Percentiles rank a stretch among this genome's conserved stretches.
phyloP scores from a whole-genome alignment of 75 land plant species.

The Larix kaempferi region DNA sequence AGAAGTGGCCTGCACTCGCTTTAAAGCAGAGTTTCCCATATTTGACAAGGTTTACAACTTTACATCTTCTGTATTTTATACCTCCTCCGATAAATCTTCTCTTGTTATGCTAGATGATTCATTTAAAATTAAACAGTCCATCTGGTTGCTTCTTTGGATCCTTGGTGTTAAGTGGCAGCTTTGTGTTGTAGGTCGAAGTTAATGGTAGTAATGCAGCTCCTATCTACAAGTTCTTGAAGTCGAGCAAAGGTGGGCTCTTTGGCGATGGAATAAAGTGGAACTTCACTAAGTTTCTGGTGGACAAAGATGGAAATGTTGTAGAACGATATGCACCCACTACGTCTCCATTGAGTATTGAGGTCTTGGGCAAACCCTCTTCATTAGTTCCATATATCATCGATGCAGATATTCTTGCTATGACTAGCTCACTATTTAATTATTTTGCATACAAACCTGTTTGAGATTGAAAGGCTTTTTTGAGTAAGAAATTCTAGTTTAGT shows the following conservation, averaged over 20 bases:
- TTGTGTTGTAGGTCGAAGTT: slow-evolving; percentile 63
- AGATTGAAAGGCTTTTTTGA: not conserved
- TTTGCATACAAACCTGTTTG: not conserved
- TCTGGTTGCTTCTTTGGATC: not conserved
- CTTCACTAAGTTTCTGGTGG: slow-evolving; percentile 81
- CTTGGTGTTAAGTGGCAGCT: not conserved
- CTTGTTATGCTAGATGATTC: not conserved
- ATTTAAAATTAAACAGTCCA: not conserved
- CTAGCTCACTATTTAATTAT: too few species aligned
- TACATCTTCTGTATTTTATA: not conserved
- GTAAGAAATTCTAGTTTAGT: not conserved
- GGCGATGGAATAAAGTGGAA: slow-evolving; percentile 88
- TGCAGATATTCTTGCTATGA: not conserved
- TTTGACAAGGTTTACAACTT: slow-evolving; percentile 70
- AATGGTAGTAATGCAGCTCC: slow-evolving; percentile 79
- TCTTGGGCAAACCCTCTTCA: slow-evolving; percentile 3
- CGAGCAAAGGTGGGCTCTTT: slow-evolving; percentile 67
- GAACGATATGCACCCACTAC: slow-evolving; percentile 89
- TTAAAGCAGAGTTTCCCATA: slow-evolving; percentile 85
- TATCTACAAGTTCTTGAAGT: slow-evolving; percentile 72
- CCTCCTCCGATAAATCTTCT: not conserved
- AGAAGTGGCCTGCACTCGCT: slow-evolving; percentile 77
- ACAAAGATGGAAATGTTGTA: slow-evolving; percentile 74
- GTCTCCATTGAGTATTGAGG: slow-evolving; percentile 71
- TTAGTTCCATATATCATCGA: not conserved